These are phyloP conservation scores for Candida ficus DNA, from an alignment of 805 yeast species.

Conservation along the genomic window DNA sequence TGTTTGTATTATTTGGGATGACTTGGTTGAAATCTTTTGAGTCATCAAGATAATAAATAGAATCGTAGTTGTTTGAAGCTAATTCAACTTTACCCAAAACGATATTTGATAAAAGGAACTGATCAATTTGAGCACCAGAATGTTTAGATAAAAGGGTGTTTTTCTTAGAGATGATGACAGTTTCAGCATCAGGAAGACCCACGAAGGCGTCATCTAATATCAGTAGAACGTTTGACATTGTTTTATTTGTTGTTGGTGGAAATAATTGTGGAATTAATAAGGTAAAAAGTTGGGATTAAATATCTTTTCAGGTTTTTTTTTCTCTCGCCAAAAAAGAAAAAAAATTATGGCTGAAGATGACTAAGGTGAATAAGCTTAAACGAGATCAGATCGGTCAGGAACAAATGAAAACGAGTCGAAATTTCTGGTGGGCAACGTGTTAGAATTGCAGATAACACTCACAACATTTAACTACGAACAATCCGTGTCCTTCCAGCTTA, in stretches of 20 bases:
- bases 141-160: constrained; percentile 11
- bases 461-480: no score
- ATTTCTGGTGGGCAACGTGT: no score
- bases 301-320: constrained; percentile 1
- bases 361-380: not conserved
- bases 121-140: constrained; percentile 17
- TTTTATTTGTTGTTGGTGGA: not conserved
- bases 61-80: constrained; percentile 19
- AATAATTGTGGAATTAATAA: not conserved
- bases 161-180: constrained; percentile 15
- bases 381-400: no score
- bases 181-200: constrained; percentile 20
- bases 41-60: constrained; percentile 21
- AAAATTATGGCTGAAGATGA: not conserved
- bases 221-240: constrained; percentile 21
- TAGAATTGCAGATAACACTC: no score
- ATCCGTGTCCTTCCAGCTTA: no score
- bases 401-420: no score
- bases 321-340: not conserved
- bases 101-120: constrained; percentile 23
- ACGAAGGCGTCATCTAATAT: constrained; percentile 24
- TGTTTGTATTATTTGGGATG: constrained; percentile 22
- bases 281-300: not conserved
- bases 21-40: constrained; percentile 17
- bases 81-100: constrained; percentile 19